A percentile compares a stretch with the other conserved stretches of the same genome.
phyloP scores from a whole-genome alignment of 148 eudicot genomes.

The Diospyros kaki region DNA sequence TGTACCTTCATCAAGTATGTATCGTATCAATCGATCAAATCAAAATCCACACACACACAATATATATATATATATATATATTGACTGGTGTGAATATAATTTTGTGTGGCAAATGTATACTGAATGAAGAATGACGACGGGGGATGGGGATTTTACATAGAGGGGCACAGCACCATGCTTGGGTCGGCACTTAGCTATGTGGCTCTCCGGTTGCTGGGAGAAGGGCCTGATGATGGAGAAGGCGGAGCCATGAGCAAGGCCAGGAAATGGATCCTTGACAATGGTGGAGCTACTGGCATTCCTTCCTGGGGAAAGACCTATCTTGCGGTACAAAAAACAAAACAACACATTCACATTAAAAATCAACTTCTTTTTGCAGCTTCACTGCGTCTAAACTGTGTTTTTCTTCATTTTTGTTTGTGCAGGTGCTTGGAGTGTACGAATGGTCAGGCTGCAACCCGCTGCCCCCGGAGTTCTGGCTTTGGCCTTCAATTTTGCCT shows the following conservation, averaged over 20 bases:
- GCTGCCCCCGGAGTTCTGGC: constrained; percentile 38
- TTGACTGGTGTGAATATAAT: too few relatives aligned
- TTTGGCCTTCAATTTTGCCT: constrained; percentile 30
- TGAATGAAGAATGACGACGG: constrained; percentile 35
- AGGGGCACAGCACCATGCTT: constrained; percentile 36
- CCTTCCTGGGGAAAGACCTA: constrained; percentile 41
- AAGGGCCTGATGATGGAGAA: constrained; percentile 29
- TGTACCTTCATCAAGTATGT: constrained; percentile 28
- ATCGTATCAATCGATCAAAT: not conserved
- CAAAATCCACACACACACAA: too few relatives aligned
- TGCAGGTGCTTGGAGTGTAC: constrained; percentile 33
- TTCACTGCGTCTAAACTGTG: too few relatives aligned
- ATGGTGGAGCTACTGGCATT: constrained; percentile 33
- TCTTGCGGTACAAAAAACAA: constrained; percentile 21
- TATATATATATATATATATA: too few relatives aligned
- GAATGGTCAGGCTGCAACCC: constrained; percentile 39
- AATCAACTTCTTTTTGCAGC: not conserved
- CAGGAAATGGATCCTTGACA: constrained; percentile 34
- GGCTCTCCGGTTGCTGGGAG: constrained; percentile 28
- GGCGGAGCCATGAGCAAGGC: constrained; percentile 23
- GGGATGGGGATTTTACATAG: constrained; percentile 37
- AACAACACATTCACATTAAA: not conserved
- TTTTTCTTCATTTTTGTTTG: not conserved
- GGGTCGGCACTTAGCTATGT: constrained; percentile 30
- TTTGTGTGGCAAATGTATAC: too few relatives aligned